Evolutionary conservation across 177 flowering plant species (phyloP).

Genomic region (Vitis hybrid): DNA sequence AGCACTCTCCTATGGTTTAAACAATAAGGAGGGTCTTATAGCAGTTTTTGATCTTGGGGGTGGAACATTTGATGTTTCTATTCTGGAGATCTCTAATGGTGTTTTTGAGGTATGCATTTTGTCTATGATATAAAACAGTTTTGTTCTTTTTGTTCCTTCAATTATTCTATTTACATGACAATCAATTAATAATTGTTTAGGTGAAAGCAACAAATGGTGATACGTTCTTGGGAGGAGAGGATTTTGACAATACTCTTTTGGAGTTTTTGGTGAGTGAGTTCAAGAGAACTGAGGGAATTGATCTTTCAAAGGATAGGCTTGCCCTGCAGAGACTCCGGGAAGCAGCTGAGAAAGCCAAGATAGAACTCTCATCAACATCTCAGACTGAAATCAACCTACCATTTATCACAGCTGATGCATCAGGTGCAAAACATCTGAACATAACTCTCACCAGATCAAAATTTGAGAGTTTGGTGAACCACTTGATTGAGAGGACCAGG

Average conservation of each 20-base stretch:
- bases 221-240: slow-evolving; percentile 79
- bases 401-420: slow-evolving; percentile 83
- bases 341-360: slow-evolving; percentile 86
- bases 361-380: slow-evolving; percentile 76
- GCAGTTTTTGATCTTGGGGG: slow-evolving; percentile 89
- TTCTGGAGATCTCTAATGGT: slow-evolving; percentile 75
- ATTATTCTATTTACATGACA: neutral
- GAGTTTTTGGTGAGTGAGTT: slow-evolving; percentile 67
- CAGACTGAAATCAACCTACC: slow-evolving; percentile 83
- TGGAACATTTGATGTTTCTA: slow-evolving; percentile 85
- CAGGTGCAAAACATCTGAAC: slow-evolving; percentile 80
- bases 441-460: slow-evolving; percentile 75
- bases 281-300: slow-evolving; percentile 64
- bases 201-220: slow-evolving; percentile 93
- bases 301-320: slow-evolving; percentile 66
- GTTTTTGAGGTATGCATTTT: slow-evolving; percentile 65
- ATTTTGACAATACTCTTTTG: slow-evolving; percentile 64
- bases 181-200: slow-evolving; percentile 24
- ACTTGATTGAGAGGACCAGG: slow-evolving; percentile 70
- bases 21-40: slow-evolving; percentile 76
- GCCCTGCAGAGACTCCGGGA: slow-evolving; percentile 79
- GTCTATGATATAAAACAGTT: neutral
- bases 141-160: neutral
- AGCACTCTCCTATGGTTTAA: slow-evolving; percentile 79
- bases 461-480: slow-evolving; percentile 60